phyloP scores from a whole-genome alignment of 495 filamentous ascomycete species.

The Penicillium soppii region DNA sequence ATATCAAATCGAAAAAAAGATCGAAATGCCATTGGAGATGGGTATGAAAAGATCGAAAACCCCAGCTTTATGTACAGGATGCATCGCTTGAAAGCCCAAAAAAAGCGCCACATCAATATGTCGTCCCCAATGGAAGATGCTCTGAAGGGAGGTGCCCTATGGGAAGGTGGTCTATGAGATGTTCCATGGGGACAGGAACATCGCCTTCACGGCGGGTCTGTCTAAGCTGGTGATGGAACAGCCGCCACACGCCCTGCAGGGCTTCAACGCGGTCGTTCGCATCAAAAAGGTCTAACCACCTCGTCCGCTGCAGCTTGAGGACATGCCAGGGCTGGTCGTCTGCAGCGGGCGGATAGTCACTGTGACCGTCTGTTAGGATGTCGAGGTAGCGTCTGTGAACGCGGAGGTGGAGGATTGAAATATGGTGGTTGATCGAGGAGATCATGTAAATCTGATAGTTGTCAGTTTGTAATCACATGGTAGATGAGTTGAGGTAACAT shows the following conservation, averaged over 20 bases:
- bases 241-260: constrained; percentile 70
- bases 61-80: constrained; percentile 16
- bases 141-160: background rate
- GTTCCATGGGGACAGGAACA: background rate
- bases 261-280: constrained; percentile 66
- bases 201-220: constrained; percentile 10
- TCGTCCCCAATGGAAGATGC: too few relatives aligned
- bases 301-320: constrained; percentile 64
- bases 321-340: constrained; percentile 61
- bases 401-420: constrained; percentile 70
- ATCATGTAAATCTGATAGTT: constrained; percentile 70
- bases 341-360: constrained; percentile 37
- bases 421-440: constrained; percentile 78
- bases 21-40: constrained; percentile 5
- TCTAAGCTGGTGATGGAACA: constrained; percentile 72
- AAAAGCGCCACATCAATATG: too few relatives aligned
- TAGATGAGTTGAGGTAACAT: constrained; percentile 14
- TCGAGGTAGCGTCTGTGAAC: constrained; percentile 67
- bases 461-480: constrained; percentile 5
- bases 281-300: constrained; percentile 77
- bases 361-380: constrained; percentile 40
- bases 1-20: too few relatives aligned
- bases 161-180: constrained; percentile 1
- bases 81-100: constrained; percentile 7
- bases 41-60: constrained; percentile 4